Conservation (phyloP, 495 filamentous ascomycete genomes). For the Astrothelium subdiscretum region DNA sequence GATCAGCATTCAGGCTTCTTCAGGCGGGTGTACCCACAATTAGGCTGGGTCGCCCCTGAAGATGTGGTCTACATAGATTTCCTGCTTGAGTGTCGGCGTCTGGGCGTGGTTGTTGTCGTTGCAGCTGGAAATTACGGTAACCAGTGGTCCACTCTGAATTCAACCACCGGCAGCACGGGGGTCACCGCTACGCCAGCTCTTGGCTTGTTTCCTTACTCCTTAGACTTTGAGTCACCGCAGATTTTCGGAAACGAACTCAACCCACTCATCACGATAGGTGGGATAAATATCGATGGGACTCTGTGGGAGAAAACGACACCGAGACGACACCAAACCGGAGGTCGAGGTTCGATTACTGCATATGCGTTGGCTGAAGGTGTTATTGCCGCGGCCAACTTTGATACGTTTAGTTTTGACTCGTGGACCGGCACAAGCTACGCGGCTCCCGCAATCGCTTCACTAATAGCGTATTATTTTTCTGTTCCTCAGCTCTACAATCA, state of each 20-base stretch:
- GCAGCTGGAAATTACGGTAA: not conserved
- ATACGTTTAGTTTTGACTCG: not conserved
- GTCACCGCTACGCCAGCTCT: too few relatives aligned
- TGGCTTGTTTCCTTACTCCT: not conserved
- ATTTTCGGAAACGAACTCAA: not conserved
- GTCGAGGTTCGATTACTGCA: not conserved
- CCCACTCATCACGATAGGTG: not conserved
- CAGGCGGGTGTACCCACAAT: too few relatives aligned
- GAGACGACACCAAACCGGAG: not conserved
- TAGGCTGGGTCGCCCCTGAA: too few relatives aligned
- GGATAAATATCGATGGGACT: not conserved
- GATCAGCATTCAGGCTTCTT: too few relatives aligned
- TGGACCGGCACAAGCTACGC: not conserved
- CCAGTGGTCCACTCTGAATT: too few relatives aligned
- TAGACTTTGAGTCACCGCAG: not conserved
- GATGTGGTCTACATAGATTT: too few relatives aligned
- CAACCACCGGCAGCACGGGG: too few relatives aligned
- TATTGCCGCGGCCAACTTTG: not conserved
- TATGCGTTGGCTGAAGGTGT: not conserved
- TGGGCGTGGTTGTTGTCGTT: not conserved
- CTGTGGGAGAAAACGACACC: not conserved
- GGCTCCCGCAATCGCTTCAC: not conserved
- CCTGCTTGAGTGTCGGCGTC: not conserved
- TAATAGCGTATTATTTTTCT: not conserved
- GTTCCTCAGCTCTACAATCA: not conserved